Base-by-base conservation (phyloP, 2,329 filamentous ascomycete species). In the Ilyonectria mors-panacis region DNA sequence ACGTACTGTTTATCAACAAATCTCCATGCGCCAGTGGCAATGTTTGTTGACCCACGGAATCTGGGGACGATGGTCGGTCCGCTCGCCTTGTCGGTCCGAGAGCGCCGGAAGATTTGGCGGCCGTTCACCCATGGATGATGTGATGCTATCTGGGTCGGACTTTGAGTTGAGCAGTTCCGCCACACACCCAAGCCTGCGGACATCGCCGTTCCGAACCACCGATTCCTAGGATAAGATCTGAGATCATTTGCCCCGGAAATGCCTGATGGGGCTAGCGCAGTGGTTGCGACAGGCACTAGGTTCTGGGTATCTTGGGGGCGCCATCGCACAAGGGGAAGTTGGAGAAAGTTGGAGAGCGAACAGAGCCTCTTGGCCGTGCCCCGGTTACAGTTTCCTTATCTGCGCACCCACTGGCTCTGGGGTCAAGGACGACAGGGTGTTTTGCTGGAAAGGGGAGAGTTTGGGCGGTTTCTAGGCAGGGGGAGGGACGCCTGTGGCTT, bases 241-340 rank as follows among this genome's bases (percentile, higher is more conserved):
- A 78, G 77, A 79, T 79, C 74, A 74, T 72, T 68, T 67, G 69
- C 74, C 76, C 75, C 77, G 76, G 77, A 75, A 79, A 74, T 75
- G 65, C 77, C 73, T 33, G 59, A 78, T 68, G 17, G 56, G 69
- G 71, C 69, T 78, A 79, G 77, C 23, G 39, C 15, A 47, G 54
- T n/a, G 62, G 66, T 62, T 59, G 48, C 65, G 55, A 65, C 72
- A 69, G 68, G 69, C 70, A 71, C 73, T 35, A 61, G 63, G 62
- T 56, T 54, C 61, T 71, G 28, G 48, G 60, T 64, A 58, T 19
- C 60, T 55, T 64, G 72, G 74, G 71, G 74, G 71, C 72, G 70
- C 72, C 74, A 74, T 71, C 56, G 71, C 72, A 72, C 73, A 75
- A 76, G 67, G 71, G 72, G 74, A 76, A 76, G 72, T 68, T 75